A percentile compares a stretch with the other conserved stretches of the same genome.
phyloP scores from a whole-genome alignment of 2,329 filamentous ascomycete genomes.

The Exutisphaerella laricina region DNA sequence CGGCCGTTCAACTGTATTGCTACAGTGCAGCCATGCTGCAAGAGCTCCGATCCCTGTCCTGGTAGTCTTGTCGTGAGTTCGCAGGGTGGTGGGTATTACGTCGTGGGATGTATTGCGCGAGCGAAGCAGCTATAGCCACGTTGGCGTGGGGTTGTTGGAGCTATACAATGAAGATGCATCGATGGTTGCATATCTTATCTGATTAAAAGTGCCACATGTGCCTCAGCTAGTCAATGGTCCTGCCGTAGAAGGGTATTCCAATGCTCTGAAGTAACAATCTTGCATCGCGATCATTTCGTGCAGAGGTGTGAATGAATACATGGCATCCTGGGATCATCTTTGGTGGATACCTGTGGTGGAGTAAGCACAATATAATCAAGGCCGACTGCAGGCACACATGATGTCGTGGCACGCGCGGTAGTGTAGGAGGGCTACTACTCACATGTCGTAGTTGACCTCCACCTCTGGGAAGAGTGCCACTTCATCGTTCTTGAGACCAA shows the following conservation, averaged over 20 bases:
- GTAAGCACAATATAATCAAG: slow-evolving; percentile 11
- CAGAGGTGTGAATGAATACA: slow-evolving; percentile 77
- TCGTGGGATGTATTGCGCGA: background rate
- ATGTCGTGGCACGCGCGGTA: background rate
- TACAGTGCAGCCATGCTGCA: background rate
- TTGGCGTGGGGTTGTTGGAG: background rate
- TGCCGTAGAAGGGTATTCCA: slow-evolving; percentile 77
- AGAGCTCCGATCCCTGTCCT: no score
- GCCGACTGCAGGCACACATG: background rate
- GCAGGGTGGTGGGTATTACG: no score
- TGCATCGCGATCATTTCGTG: slow-evolving; percentile 78
- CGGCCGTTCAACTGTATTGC: background rate
- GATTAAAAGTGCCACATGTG: slow-evolving; percentile 2
- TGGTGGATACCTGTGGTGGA: slow-evolving; percentile 52
- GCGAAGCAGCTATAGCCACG: slow-evolving; percentile 4
- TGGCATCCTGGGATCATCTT: slow-evolving; percentile 82
- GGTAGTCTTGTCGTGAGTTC: no score
- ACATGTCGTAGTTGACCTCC: slow-evolving; percentile 89
- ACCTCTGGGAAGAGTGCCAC: slow-evolving; percentile 88
- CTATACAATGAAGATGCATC: background rate
- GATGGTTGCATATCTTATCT: background rate
- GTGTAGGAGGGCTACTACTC: slow-evolving; percentile 41
- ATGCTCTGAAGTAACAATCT: slow-evolving; percentile 66
- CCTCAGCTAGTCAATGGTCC: slow-evolving; percentile 56
- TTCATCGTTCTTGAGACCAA: slow-evolving; percentile 70